Conservation (phyloP, 2,329 filamentous ascomycete species). For the Rhynchosporium secalis region DNA sequence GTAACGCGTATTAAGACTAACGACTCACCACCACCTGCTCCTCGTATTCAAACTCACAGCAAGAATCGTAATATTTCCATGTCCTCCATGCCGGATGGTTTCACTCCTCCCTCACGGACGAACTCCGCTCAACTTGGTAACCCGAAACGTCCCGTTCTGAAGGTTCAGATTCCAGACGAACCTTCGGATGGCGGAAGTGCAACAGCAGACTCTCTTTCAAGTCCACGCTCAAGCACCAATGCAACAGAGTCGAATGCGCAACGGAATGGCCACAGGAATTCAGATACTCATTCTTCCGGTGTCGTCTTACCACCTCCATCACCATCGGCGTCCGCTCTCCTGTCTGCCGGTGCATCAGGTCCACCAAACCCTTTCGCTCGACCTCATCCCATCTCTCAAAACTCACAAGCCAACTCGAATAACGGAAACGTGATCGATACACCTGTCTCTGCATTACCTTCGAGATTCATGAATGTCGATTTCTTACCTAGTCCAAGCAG, state of each 20-base stretch:
- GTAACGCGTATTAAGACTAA: slow-evolving; percentile 53
- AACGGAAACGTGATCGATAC: slow-evolving; percentile 63
- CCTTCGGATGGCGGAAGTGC: slow-evolving; percentile 73
- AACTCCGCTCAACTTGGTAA: slow-evolving; percentile 69
- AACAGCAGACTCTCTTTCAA: slow-evolving; percentile 68
- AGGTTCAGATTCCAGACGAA: slow-evolving; percentile 93
- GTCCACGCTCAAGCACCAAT: slow-evolving; percentile 37
- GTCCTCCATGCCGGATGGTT: slow-evolving; percentile 59
- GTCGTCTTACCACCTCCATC: slow-evolving; percentile 91
- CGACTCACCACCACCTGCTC: slow-evolving; percentile 54
- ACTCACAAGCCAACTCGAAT: slow-evolving; percentile 37
- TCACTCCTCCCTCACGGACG: slow-evolving; percentile 73
- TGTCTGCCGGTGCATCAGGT: slow-evolving; percentile 88
- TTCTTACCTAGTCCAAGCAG: slow-evolving; percentile 87
- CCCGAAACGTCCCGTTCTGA: slow-evolving; percentile 77
- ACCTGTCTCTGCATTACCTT: slow-evolving; percentile 91
- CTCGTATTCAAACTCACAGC: slow-evolving; percentile 45
- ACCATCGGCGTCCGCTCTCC: slow-evolving; percentile 73
- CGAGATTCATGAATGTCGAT: slow-evolving; percentile 83
- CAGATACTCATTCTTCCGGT: slow-evolving; percentile 60
- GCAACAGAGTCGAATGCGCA: slow-evolving; percentile 30
- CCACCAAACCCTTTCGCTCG: slow-evolving; percentile 95
- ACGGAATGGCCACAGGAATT: slow-evolving; percentile 33
- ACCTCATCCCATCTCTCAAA: slow-evolving; percentile 68
- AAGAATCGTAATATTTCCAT: slow-evolving; percentile 52